phyloP scores from a whole-genome alignment of 139 green algal species.

The Coelastrella sp. region DNA sequence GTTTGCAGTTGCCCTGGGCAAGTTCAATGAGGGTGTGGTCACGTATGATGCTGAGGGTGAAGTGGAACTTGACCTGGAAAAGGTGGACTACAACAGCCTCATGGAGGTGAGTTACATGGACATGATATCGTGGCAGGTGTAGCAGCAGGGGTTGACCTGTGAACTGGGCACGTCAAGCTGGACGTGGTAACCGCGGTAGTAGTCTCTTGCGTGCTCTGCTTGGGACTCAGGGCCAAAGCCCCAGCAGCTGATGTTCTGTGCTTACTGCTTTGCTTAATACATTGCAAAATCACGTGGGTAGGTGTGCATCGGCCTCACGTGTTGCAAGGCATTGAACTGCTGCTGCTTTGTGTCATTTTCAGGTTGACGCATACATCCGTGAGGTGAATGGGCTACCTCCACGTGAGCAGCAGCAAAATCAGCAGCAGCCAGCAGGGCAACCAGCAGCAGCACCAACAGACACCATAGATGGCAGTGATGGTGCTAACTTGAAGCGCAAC shows the following conservation, averaged over 20 bases:
- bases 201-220: no score
- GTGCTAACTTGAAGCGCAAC: not conserved
- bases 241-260: no score
- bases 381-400: conserved; percentile 39
- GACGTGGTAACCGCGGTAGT: no score
- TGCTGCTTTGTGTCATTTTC: not conserved
- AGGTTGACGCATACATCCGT: conserved; percentile 51
- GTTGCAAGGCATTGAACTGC: not conserved
- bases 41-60: conserved; percentile 34
- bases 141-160: not conserved
- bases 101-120: conserved; percentile 27
- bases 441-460: conserved; percentile 12
- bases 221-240: no score
- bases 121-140: not conserved
- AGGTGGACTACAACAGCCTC: conserved; percentile 36
- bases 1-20: conserved; percentile 31
- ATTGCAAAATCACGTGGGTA: no score
- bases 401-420: not conserved
- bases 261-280: no score
- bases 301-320: no score
- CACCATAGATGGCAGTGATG: not conserved
- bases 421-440: conserved; percentile 1
- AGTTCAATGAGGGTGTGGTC: conserved; percentile 46
- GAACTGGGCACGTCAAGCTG: not conserved
- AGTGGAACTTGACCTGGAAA: conserved; percentile 50